These are phyloP conservation scores for Ogataea pilisensis DNA, from an alignment of 805 yeast species.

Conservation along the genomic window DNA sequence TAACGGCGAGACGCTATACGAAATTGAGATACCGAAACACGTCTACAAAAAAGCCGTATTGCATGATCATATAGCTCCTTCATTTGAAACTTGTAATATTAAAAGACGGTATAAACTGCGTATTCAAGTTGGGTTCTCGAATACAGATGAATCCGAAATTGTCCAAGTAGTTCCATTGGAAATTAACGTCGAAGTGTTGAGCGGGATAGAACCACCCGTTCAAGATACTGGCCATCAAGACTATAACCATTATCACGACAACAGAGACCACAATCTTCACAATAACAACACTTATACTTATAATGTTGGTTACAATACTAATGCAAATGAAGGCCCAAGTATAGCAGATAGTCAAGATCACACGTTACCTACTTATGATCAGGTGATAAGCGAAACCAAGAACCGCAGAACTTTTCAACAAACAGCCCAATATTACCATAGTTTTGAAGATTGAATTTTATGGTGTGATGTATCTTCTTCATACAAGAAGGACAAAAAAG, in stretches of 20 bases:
- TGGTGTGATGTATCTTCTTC: too few relatives aligned
- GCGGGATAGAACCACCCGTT: slow-evolving; percentile 19
- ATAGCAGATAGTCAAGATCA: background rate
- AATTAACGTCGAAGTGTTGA: slow-evolving; percentile 17
- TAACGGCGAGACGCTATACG: slow-evolving; percentile 27
- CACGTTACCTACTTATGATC: slow-evolving; percentile 14
- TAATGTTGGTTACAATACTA: too few relatives aligned
- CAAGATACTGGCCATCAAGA: slow-evolving; percentile 3
- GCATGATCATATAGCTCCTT: slow-evolving; percentile 49
- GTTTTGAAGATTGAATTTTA: slow-evolving; percentile 8
- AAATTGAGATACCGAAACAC: slow-evolving; percentile 41
- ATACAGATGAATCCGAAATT: slow-evolving; percentile 5
- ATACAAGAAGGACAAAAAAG: too few relatives aligned
- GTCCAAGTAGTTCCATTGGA: slow-evolving; percentile 12
- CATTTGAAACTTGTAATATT: slow-evolving; percentile 55
- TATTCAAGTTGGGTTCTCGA: slow-evolving; percentile 31
- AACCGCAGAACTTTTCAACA: slow-evolving; percentile 13
- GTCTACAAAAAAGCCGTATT: slow-evolving; percentile 38
- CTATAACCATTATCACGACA: too few relatives aligned
- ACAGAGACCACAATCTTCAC: too few relatives aligned
- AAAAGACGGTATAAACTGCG: slow-evolving; percentile 39
- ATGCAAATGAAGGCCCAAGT: background rate
- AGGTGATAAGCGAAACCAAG: slow-evolving; percentile 13
- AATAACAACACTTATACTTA: too few relatives aligned
- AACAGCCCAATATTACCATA: slow-evolving; percentile 11